A percentile compares a stretch with the other conserved stretches of the same genome.
These are phyloP conservation scores for Pseudocercospora pini-densiflorae DNA, from an alignment of 2,329 filamentous ascomycete genomes.

Conservation along the genomic window DNA sequence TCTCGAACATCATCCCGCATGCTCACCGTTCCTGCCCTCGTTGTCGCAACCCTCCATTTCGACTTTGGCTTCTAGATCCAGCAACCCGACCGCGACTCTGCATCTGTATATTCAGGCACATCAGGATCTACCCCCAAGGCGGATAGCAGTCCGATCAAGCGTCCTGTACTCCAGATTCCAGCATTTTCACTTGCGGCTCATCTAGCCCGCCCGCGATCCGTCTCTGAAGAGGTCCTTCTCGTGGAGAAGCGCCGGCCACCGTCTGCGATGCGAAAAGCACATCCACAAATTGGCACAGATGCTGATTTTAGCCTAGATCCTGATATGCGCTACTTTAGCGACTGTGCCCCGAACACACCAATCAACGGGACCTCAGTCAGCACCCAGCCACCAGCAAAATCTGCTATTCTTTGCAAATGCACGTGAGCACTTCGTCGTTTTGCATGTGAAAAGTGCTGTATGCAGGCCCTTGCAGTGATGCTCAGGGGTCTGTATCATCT, in stretches of 20 bases:
- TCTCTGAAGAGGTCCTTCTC: not conserved
- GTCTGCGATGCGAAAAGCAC: not conserved
- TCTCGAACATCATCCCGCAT: not conserved
- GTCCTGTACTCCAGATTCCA: not conserved
- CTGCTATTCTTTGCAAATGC: not conserved
- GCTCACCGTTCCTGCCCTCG: not conserved
- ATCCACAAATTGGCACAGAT: slow-evolving; percentile 1
- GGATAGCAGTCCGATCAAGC: not conserved
- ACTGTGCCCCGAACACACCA: not conserved
- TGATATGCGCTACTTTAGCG: not conserved
- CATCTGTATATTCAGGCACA: not conserved
- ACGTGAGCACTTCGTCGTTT: not conserved
- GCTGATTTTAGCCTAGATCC: slow-evolving; percentile 1
- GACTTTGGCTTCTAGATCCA: not conserved
- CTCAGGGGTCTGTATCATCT: not conserved
- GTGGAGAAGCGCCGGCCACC: not conserved
- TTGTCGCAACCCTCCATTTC: not conserved
- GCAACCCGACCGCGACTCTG: not conserved
- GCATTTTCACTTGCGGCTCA: not conserved
- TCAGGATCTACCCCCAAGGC: not conserved
- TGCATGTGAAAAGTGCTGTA: not conserved
- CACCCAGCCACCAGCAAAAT: not conserved
- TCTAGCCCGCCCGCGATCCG: not conserved
- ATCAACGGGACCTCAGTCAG: not conserved
- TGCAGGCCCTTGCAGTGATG: not conserved